These are phyloP conservation scores for Candida anutae DNA, from an alignment of 1,139 yeast species.

Conservation along the genomic window DNA sequence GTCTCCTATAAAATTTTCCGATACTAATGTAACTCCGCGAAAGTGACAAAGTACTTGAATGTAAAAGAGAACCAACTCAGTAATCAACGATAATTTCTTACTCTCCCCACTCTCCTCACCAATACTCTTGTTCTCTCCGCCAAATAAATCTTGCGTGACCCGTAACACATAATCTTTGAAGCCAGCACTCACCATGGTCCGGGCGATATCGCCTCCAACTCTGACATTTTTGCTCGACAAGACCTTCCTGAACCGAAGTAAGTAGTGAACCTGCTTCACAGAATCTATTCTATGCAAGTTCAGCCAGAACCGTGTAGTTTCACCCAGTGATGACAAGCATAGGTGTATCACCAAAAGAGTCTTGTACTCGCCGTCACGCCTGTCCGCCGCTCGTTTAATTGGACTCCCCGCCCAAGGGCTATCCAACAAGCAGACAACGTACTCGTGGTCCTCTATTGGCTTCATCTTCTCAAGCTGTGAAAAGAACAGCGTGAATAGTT, in stretches of 20 bases:
- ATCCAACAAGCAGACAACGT: slow-evolving; percentile 7
- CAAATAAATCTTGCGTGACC: no score
- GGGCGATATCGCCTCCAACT: neutral
- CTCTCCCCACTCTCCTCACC: neutral
- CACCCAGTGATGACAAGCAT: slow-evolving; percentile 8
- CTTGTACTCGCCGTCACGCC: slow-evolving; percentile 2
- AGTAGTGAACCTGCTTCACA: slow-evolving; percentile 1
- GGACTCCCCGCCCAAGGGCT: no score
- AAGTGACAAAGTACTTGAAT: neutral
- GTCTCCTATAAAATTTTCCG: neutral
- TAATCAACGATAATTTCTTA: neutral
- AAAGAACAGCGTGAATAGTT: slow-evolving; percentile 10
- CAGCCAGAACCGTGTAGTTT: slow-evolving; percentile 10
- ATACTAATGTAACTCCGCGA: neutral
- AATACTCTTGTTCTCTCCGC: no score
- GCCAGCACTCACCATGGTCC: neutral
- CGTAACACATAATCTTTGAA: neutral
- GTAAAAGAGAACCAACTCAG: neutral
- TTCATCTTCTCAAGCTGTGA: slow-evolving; percentile 10
- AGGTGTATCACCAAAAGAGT: slow-evolving; percentile 7
- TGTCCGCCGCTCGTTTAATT: slow-evolving; percentile 4
- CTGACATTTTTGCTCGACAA: neutral
- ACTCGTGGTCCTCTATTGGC: slow-evolving; percentile 10
- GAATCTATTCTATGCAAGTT: slow-evolving; percentile 7
- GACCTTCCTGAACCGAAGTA: neutral